Evolutionary conservation across 2,329 filamentous ascomycete genomes (phyloP), one percentile per base, ranked within the genome.

Genomic region (Mollisiaceae sp.): DNA sequence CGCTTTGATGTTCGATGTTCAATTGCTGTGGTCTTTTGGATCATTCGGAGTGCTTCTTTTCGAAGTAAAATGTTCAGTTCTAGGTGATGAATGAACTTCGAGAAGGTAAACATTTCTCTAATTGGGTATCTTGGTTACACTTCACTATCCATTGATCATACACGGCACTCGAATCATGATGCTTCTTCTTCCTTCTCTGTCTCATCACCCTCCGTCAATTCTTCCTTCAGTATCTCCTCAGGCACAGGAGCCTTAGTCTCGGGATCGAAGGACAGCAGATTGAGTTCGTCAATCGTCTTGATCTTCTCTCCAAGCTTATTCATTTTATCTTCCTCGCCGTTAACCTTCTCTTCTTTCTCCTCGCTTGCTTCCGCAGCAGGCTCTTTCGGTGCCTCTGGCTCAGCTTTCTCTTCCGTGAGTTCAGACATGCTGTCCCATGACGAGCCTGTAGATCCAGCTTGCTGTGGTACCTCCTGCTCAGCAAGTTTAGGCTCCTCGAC

Each of bases 401-500:
- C 38, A 20, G 72, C 73, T 38, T 69, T 57, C 15, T 38, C 32
- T 35, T 55, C 15, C 24, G 50, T 27, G n/a, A 57, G n/a, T 8
- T 57, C 66, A n/a, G 67, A 68, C 64, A 68, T 65, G 20, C 57
- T 66, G 36, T 69, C 67, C 65, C 65, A 67, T 18, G 67, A 68
- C 3, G 63, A 64, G 18, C 66, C 67, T 27, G 60, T 43, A 18
- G 66, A 43, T 38, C 65, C 65, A 38, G 59, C 67, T 62, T 62
- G 18, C 20, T 67, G 52, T 20, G 14, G 35, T 6, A 1, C 41
- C 24, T 45, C 52, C 18, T 38, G 32, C 39, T 38, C 35, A 38
- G 11, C 22, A 15, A 54, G 43, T 41, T 32, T 55, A 18, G 39
- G 35, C 24, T 41, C 35, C 38, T 66, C 65, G 32, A 67, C 54